A percentile compares a stretch with the other conserved stretches of the same genome.
phyloP scores from a whole-genome alignment of 306 rosid species.

The Nissolia schottii region DNA sequence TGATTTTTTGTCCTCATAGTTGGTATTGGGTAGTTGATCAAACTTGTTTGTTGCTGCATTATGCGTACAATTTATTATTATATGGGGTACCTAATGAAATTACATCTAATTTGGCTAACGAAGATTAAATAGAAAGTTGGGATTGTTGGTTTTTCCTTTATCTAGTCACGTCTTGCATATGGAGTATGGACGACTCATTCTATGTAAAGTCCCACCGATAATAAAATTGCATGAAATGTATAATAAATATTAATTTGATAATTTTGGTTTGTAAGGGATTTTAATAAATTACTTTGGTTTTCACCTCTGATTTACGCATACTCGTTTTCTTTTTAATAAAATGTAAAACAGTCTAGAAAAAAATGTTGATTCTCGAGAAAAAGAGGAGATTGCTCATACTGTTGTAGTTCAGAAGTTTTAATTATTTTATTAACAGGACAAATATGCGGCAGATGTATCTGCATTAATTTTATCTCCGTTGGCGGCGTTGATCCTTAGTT shows the following conservation, averaged over 20 bases:
- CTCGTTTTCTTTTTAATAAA: too few relatives aligned
- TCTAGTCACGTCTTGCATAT: not conserved
- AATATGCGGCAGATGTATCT: not conserved
- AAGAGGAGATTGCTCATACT: too few relatives aligned
- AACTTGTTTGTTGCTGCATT: not conserved
- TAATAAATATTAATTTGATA: too few relatives aligned
- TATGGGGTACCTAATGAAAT: not conserved
- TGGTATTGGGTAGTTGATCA: constrained; percentile 5
- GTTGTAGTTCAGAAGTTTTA: too few relatives aligned
- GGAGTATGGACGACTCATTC: not conserved
- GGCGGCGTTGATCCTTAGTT: not conserved
- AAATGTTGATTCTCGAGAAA: not conserved
- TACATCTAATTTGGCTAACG: not conserved
- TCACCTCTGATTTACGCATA: not conserved
- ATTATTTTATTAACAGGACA: not conserved
- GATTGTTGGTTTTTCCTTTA: not conserved
- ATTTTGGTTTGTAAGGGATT: too few relatives aligned
- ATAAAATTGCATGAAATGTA: too few relatives aligned
- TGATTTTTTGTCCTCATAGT: constrained; percentile 13
- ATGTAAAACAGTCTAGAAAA: not conserved
- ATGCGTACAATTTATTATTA: not conserved
- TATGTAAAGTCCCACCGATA: too few relatives aligned
- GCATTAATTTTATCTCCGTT: not conserved
- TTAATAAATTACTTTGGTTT: not conserved
- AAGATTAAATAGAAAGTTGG: not conserved